Evolutionary conservation across 2,329 filamentous ascomycete species (phyloP).

Genomic region (Onygenales sp.): DNA sequence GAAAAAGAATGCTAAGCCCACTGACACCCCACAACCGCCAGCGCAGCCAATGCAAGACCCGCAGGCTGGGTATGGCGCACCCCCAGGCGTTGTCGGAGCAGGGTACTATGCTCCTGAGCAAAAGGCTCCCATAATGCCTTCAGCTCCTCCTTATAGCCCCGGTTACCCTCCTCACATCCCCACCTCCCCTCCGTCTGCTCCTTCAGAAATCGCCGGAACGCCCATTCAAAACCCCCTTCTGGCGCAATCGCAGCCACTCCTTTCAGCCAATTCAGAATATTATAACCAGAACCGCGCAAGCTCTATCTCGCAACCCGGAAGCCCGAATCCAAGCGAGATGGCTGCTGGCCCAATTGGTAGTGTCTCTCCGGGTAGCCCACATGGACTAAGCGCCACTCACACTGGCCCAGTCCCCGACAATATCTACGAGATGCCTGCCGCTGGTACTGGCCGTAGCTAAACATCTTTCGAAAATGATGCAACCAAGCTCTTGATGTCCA

Average conservation of each 20-base stretch:
- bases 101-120: slow-evolving; percentile 11
- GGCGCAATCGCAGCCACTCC: slow-evolving; percentile 1
- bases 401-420: slow-evolving; percentile 11
- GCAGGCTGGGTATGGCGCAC: not conserved
- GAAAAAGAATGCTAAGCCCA: slow-evolving; percentile 5
- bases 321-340: not conserved
- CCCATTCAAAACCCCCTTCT: slow-evolving; percentile 2
- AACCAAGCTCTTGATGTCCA: no score
- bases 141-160: slow-evolving; percentile 5
- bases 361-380: not conserved
- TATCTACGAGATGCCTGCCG: slow-evolving; percentile 10
- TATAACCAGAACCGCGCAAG: slow-evolving; percentile 7
- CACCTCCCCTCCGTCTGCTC: not conserved
- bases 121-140: slow-evolving; percentile 2
- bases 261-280: slow-evolving; percentile 4
- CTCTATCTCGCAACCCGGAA: slow-evolving; percentile 3
- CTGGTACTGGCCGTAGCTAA: not conserved
- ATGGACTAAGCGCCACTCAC: slow-evolving; percentile 8
- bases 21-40: not conserved
- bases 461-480: not conserved
- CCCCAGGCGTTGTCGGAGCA: not conserved
- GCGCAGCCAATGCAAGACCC: slow-evolving; percentile 2
- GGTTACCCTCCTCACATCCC: slow-evolving; percentile 2
- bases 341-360: not conserved
- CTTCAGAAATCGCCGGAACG: slow-evolving; percentile 8